Conservation (phyloP, 225 moss, liverwort and hornwort genomes). For the Ulota crispa region DNA sequence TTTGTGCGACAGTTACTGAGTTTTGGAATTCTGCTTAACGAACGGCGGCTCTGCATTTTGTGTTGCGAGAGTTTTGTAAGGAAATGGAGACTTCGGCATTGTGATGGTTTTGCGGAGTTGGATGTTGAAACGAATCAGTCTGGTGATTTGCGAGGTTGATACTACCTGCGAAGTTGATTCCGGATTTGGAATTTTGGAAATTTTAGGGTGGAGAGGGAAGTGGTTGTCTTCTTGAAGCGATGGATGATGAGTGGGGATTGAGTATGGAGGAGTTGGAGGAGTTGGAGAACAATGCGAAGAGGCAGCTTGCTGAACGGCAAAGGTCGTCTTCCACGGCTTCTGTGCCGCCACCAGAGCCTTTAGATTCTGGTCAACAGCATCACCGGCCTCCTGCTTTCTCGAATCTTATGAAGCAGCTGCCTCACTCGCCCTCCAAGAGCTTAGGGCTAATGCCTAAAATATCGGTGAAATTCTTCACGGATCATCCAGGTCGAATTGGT, state of each 20-base stretch:
- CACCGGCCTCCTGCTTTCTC: slow-evolving; percentile 26
- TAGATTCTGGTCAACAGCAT: slow-evolving; percentile 20
- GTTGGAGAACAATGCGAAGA: slow-evolving; percentile 73
- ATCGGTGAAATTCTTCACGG: slow-evolving; percentile 45
- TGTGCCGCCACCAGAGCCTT: slow-evolving; percentile 26
- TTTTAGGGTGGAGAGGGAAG: slow-evolving; percentile 6
- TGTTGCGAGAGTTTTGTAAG: not conserved
- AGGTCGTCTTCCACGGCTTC: slow-evolving; percentile 41
- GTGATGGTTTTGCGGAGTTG: not conserved
- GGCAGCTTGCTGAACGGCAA: slow-evolving; percentile 72
- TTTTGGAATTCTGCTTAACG: not conserved
- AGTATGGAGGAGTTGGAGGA: slow-evolving; percentile 83
- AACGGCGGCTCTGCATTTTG: slow-evolving; percentile 23
- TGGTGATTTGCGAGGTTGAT: slow-evolving; percentile 11
- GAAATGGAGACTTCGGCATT: not conserved
- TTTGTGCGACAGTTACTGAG: slow-evolving; percentile 3
- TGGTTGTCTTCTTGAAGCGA: slow-evolving; percentile 15
- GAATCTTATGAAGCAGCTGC: slow-evolving; percentile 50
- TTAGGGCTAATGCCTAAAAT: slow-evolving; percentile 29
- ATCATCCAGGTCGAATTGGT: slow-evolving; percentile 54
- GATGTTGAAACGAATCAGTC: slow-evolving; percentile 18
- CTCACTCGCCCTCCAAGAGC: slow-evolving; percentile 40
- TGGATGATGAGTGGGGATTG: slow-evolving; percentile 90
- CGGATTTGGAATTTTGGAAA: not conserved
- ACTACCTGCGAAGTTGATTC: not conserved